phyloP scores from a whole-genome alignment of 208 protist species.

The Leishmania arabica region DNA sequence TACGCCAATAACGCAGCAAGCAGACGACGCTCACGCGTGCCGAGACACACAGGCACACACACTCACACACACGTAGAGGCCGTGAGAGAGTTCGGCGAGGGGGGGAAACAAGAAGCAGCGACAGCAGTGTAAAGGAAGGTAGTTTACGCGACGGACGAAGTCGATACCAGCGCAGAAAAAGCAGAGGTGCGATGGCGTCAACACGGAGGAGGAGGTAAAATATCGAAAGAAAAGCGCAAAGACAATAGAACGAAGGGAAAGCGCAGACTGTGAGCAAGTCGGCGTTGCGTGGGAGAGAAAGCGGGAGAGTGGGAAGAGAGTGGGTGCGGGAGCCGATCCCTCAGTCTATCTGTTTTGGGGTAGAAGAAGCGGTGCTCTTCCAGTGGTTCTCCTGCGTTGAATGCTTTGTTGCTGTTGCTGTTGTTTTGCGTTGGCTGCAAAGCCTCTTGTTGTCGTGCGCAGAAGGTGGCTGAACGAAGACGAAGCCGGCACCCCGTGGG shows the following conservation, averaged over 20 bases:
- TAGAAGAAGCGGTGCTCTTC: background rate
- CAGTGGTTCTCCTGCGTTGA: constrained; percentile 1
- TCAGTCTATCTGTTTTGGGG: background rate
- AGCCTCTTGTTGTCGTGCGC: background rate
- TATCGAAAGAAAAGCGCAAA: background rate
- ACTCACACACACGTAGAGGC: background rate
- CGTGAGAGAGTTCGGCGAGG: background rate
- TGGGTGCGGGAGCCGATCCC: background rate
- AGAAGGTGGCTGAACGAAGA: background rate
- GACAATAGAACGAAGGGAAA: background rate
- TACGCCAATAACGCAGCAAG: constrained; percentile 6
- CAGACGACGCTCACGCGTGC: background rate
- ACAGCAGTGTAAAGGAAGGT: background rate
- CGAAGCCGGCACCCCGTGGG: background rate
- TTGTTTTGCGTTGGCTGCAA: background rate
- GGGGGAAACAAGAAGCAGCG: background rate
- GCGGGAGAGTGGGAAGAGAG: background rate
- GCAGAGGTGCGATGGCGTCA: background rate
- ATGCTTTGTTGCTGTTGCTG: background rate
- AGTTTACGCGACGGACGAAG: background rate
- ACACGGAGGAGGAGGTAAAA: background rate
- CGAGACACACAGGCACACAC: background rate
- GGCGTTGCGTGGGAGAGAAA: background rate
- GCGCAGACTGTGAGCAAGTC: background rate
- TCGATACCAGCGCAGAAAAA: background rate